phyloP scores from a whole-genome alignment of 768 basidiomycete genomes.

The Leccinum disarticulatum region DNA sequence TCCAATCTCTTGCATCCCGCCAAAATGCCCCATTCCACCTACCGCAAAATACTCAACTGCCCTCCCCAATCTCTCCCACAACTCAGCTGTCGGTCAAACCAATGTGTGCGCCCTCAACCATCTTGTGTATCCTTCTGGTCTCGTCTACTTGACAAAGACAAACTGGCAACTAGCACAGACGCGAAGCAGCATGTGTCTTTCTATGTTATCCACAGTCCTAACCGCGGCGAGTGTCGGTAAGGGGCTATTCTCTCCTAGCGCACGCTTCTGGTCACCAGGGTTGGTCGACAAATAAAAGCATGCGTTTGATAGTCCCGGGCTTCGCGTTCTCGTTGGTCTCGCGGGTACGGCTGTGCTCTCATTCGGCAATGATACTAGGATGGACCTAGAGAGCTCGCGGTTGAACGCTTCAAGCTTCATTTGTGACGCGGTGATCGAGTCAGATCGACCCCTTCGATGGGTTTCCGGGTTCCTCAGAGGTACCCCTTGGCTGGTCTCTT shows the following conservation, averaged over 20 bases:
- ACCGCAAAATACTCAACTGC: slow-evolving; percentile 43
- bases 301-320: too few species aligned
- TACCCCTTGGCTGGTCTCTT: too few species aligned
- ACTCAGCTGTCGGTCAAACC: slow-evolving; percentile 16
- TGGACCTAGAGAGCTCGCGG: too few species aligned
- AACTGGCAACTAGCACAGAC: not conserved
- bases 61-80: slow-evolving; percentile 53
- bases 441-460: too few species aligned
- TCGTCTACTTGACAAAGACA: not conserved
- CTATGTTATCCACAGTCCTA: slow-evolving; percentile 35
- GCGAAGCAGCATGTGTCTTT: slow-evolving; percentile 36
- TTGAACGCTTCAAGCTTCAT: too few species aligned
- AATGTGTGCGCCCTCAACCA: too few species aligned
- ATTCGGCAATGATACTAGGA: too few species aligned
- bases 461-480: too few species aligned
- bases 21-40: slow-evolving; percentile 1
- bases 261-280: not conserved
- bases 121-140: slow-evolving; percentile 1
- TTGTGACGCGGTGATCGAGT: too few species aligned
- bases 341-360: too few species aligned
- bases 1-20: slow-evolving; percentile 10
- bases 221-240: slow-evolving; percentile 37
- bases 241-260: slow-evolving; percentile 9
- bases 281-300: too few species aligned
- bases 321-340: too few species aligned